Base-by-base conservation (phyloP, 345 rosid genomes). In the Citrus australasica region DNA sequence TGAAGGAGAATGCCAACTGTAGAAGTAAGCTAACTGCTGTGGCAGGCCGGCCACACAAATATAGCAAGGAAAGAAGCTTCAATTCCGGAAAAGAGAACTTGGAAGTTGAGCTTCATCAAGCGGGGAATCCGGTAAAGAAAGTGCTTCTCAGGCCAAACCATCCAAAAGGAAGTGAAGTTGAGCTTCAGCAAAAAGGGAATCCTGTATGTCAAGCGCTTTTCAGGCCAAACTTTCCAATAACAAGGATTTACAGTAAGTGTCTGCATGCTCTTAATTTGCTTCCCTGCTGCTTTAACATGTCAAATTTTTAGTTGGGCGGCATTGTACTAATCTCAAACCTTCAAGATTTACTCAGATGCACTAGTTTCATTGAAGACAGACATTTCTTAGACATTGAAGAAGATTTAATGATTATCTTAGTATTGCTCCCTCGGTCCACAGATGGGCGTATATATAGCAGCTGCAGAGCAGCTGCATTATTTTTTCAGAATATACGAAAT, bases 1-100 rank as follows among this genome's bases (percentile, higher is more conserved):
- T 86, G 85, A 86, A 70, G 81, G 84, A 84, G 60, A 88, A 80
- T 80, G 78, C 58, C 17, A 67, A 77, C 76, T 83, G 88, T 53
- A 78, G 83, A 59, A 51, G 76, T 14, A 83, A 72, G 79, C 60
- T 75, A 28, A 80, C 19, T 7, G 77, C 70, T 78, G 84, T 69
- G 35, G 74, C 62, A 38, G 13, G 51, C 22, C 68, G 48, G 55
- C 79, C 67, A 1, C 77, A 67, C 24, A 79, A 77, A 65, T 58
- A 33, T 16, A 22, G 71, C 64, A 58, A 27, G 62, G 67, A 73
- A 30, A 71, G 60, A 11, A 73, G 38, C 17, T 30, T 5, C 70
- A 69, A 2, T 62, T 27, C 71, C 32, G 70, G 51, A 2, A 46
- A 78, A 51, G 67, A 83, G 19, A 75, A 19, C 30, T 24, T 32